Base-by-base conservation (phyloP, 2,329 filamentous ascomycete genomes). In the Calonectria honghensis region DNA sequence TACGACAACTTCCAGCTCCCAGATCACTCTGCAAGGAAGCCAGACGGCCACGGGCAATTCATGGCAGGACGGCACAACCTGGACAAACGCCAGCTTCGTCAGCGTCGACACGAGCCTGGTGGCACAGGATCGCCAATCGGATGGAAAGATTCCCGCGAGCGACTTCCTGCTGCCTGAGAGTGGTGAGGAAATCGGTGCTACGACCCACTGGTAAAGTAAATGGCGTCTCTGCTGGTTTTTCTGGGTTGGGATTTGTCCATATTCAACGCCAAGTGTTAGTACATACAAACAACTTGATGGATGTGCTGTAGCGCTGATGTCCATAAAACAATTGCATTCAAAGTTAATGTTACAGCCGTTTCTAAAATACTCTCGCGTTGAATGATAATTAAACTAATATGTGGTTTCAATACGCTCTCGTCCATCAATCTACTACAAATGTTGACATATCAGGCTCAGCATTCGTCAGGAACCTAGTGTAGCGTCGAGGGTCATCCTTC, bases 91-190 rank as follows among this genome's bases (percentile, higher is more conserved):
- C 29, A 79, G 77, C 45, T 87, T 88, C 78, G 79, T 81, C 76
- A 86, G 85, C 71, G 79, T 82, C 2, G 81, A 85, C 63, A 76
- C 80, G 3, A 79, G 73, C 1, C 74, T 83, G 18, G 82, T 87
- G 27, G 82, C 85, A 74, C 84, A 84, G 24, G 80, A 82, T 20
- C 81, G 86, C 45, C 79, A 75, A 37, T 74, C 83, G 4, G 79
- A 82, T 68, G 85, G 86, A 13, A 85, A 83, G 76, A 84, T 88
- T 69, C 77, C 79, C 13, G 82, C 83, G 0, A 87, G 85, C 75
- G 76, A 84, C 72, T 88, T 88, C 75, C 76, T 88, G 77, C 74
- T 87, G 6, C 85, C 85, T 2, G 80, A 78, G 4, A 79, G 77
- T 41, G 85, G 75, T 4, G 54, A 48, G 3, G 48, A 67, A 18